phyloP scores from a whole-genome alignment of 495 filamentous ascomycete genomes.

The Xylaria castorea region DNA sequence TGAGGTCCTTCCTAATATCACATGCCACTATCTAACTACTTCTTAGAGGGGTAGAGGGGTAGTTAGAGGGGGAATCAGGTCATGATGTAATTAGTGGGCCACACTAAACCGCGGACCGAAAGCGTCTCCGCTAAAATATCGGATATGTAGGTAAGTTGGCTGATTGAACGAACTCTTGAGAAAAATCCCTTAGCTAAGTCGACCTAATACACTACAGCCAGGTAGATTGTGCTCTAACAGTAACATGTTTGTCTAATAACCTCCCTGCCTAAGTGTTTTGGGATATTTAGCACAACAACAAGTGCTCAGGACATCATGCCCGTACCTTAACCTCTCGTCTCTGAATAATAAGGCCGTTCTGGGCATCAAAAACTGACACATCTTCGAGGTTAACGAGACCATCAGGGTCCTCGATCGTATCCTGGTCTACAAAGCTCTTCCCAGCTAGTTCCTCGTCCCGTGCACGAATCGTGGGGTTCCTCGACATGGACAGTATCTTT shows the following conservation, averaged over 20 bases:
- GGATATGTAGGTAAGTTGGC: neutral
- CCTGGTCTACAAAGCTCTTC: neutral
- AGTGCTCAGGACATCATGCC: neutral
- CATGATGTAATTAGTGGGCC: constrained; percentile 7
- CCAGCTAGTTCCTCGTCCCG: neutral
- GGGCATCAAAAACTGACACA: neutral
- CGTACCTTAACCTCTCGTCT: neutral
- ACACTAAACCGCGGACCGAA: neutral
- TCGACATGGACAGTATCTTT: neutral
- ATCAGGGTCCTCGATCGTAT: constrained; percentile 23
- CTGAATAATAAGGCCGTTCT: neutral
- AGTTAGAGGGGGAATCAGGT: neutral
- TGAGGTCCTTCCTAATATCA: neutral
- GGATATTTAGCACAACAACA: neutral
- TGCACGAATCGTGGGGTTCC: neutral
- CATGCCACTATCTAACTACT: neutral
- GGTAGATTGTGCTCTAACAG: no score
- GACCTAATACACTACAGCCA: no score
- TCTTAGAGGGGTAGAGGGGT: neutral
- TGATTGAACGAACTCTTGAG: no score
- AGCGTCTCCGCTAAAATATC: constrained; percentile 2
- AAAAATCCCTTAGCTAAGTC: no score
- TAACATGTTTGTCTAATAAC: neutral
- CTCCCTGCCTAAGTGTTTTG: no score
- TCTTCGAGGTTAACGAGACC: constrained; percentile 1